A percentile compares a stretch with the other conserved stretches of the same genome.
phyloP scores from a whole-genome alignment of 257 asterid species.

The Solanum bulbocastanum region DNA sequence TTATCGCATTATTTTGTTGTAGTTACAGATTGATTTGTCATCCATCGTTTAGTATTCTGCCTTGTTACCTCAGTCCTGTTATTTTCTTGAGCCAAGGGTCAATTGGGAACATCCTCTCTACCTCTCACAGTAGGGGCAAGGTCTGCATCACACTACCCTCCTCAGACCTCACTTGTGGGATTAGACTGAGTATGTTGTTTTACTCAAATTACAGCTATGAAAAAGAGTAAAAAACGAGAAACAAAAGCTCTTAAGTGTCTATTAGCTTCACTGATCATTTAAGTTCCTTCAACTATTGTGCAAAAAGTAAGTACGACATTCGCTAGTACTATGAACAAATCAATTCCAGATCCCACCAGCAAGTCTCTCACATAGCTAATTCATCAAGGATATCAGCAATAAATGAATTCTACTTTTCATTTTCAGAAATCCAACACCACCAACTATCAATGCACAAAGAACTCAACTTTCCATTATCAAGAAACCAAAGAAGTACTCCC shows the following conservation, averaged over 20 bases:
- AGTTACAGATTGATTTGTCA: neutral
- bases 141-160: neutral
- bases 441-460: neutral
- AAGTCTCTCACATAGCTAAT: neutral
- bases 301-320: neutral
- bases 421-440: neutral
- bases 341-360: neutral
- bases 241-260: neutral
- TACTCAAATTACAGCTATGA: neutral
- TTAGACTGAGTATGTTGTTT: neutral
- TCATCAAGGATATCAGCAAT: neutral
- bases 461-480: neutral
- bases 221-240: neutral
- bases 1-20: neutral
- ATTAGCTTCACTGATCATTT: neutral
- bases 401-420: neutral
- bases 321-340: rapidly evolving
- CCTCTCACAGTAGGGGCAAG: too few species aligned
- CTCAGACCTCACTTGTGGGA: neutral
- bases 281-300: neutral
- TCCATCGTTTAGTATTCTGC: neutral
- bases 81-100: neutral
- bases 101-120: too few species aligned
- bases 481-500: neutral
- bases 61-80: neutral